These are phyloP conservation scores for Bonia amplexicaulis DNA, from an alignment of 176 grass and related monocot species.

Conservation along the genomic window DNA sequence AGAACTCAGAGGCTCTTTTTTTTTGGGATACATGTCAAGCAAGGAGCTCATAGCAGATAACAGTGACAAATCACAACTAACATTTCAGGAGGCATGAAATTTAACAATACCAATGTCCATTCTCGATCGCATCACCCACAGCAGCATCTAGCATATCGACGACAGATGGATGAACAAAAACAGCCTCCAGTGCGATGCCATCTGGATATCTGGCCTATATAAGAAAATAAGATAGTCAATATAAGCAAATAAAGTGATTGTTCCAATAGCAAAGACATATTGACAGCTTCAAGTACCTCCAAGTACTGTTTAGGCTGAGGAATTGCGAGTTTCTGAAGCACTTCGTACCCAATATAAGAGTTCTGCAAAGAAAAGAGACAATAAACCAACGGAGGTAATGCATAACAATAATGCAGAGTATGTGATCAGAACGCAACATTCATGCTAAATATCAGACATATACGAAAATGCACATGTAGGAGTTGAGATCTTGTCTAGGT, in stretches of 20 bases:
- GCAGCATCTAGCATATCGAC: constrained; percentile 94
- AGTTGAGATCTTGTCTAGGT: neutral
- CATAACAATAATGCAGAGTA: constrained; percentile 7
- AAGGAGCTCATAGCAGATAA: constrained; percentile 21
- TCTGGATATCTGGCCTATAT: constrained; percentile 86
- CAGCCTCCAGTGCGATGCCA: constrained; percentile 81
- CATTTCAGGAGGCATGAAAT: constrained; percentile 13
- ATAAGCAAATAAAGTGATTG: constrained; percentile 9
- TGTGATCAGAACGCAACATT: constrained; percentile 3
- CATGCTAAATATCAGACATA: constrained; percentile 9
- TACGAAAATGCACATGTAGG: neutral
- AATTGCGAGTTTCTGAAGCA: constrained; percentile 88
- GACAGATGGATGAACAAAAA: constrained; percentile 91
- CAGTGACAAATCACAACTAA: neutral
- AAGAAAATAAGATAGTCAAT: constrained; percentile 23
- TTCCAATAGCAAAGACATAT: neutral
- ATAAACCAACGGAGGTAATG: constrained; percentile 14
- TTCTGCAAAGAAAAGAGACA: constrained; percentile 54
- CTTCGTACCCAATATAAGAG: constrained; percentile 89
- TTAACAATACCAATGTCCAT: constrained; percentile 70
- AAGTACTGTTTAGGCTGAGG: constrained; percentile 96
- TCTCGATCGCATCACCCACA: constrained; percentile 75
- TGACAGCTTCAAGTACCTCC: constrained; percentile 59
- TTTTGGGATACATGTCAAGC: neutral
- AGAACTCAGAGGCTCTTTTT: neutral